These are phyloP conservation scores for Pseudozyma hubeiensis DNA, from an alignment of 1,284 basidiomycete species.

Conservation along the genomic window DNA sequence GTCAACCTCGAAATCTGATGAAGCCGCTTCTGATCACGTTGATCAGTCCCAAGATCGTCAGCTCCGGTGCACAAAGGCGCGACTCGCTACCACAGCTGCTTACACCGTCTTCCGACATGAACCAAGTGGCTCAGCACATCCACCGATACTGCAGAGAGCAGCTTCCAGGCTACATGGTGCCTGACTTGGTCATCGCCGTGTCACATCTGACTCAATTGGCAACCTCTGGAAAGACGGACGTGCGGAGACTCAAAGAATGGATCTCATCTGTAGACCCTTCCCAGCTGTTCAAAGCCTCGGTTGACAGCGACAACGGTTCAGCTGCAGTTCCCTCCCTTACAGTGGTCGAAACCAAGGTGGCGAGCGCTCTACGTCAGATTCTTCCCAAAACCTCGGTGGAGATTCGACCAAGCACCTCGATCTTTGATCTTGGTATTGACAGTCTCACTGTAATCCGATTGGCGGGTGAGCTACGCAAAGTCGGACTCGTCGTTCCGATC, in stretches of 20 bases:
- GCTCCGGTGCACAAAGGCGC: slow-evolving; percentile 1
- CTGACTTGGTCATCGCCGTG: slow-evolving; percentile 12
- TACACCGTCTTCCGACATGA: not conserved
- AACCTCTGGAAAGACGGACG: slow-evolving; percentile 18
- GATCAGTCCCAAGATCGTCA: not conserved
- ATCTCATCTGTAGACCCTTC: slow-evolving; percentile 5
- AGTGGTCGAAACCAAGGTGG: not conserved
- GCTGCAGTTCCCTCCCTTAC: not conserved
- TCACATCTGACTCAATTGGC: slow-evolving; percentile 18
- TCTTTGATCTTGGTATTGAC: slow-evolving; percentile 30
- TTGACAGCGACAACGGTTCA: no score
- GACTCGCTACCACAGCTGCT: slow-evolving; percentile 3
- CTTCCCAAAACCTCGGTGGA: not conserved
- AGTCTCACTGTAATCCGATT: slow-evolving; percentile 23
- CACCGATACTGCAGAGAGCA: slow-evolving; percentile 14
- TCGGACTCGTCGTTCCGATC: slow-evolving; percentile 9
- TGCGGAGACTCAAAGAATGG: slow-evolving; percentile 14
- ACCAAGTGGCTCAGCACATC: not conserved
- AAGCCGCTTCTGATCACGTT: slow-evolving; percentile 21
- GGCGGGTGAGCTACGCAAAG: slow-evolving; percentile 9
- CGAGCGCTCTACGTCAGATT: not conserved
- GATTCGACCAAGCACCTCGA: slow-evolving; percentile 9
- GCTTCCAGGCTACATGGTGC: slow-evolving; percentile 29
- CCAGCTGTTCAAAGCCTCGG: slow-evolving; percentile 7
- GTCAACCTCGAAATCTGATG: slow-evolving; percentile 7